Evolutionary conservation across 164 flowering plant species (phyloP), one percentile per base, ranked within the genome.

Genomic region (Piper longum): DNA sequence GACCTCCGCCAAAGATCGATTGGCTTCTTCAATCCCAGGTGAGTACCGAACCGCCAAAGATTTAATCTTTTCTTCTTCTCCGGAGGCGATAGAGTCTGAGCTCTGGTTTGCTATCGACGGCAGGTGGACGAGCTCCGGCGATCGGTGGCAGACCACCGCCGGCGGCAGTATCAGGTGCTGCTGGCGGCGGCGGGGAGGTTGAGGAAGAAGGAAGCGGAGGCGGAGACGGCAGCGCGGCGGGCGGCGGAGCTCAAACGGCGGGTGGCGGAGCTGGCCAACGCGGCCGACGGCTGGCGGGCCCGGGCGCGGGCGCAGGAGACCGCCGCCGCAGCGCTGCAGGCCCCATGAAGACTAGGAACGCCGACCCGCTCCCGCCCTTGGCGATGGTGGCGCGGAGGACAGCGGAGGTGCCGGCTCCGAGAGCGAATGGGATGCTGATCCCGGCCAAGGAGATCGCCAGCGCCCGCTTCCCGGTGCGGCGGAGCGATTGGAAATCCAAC

Each of bases 311-410:
- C 82, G 0, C 88, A 86, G 54, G 96, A 88, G 62, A 80, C 79
- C 1, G 65, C 85, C 17, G 97, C 86, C 2, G 87, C 81, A 40
- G 40, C 84, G 0, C 71, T 91, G 5, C 90, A 90, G 64, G 79
- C 82, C 92, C 96, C 90, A 83, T 86, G 83, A 86, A 88, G 14
- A 88, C 78, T 2, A 86, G 76, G 61, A 86, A 88, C 16, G 92
- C 64, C 3, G 75, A 41, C 0, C 61, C 64, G n/a, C 69, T 45
- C 12, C 78, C 86, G 14, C 75, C 87, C 66, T 80, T 77, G 41
- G 83, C 64, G n/a, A 89, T 78, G 14, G 91, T 85, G 56, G 40
- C 67, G 4, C 72, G 62, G n/a, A 89, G 83, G 39, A 74, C 69
- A 43, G 81, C 77, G 2, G 96, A 86, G 4, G 83, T 41, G 19